A percentile compares a stretch with the other conserved stretches of the same genome.
These are phyloP conservation scores for Polyrhizophydium stewartii DNA, from an alignment of 371 early-diverging fungal species.

Conservation along the genomic window DNA sequence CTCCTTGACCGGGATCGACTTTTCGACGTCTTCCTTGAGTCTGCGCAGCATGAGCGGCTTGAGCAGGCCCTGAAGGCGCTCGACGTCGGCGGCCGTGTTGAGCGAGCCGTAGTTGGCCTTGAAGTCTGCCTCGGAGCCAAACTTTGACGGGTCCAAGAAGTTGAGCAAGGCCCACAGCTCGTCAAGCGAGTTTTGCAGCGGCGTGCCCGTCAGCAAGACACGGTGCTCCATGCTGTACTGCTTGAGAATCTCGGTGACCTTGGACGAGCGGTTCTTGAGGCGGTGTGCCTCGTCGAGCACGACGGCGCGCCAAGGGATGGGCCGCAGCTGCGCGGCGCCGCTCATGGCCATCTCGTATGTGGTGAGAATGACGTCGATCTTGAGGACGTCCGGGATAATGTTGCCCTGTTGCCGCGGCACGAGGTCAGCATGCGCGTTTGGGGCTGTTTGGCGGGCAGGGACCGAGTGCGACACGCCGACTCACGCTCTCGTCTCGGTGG, in stretches of 20 bases:
- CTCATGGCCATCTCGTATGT: constrained; percentile 90
- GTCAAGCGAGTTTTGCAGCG: constrained; percentile 89
- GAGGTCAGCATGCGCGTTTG: not conserved
- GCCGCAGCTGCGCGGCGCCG: constrained; percentile 61
- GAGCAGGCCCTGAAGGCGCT: constrained; percentile 71
- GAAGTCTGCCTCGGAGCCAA: constrained; percentile 63
- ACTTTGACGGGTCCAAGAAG: constrained; percentile 84
- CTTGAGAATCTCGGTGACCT: constrained; percentile 65
- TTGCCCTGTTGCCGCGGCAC: constrained; percentile 21
- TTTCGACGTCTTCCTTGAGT: constrained; percentile 97
- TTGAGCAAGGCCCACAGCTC: constrained; percentile 91
- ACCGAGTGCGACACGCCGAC: not conserved
- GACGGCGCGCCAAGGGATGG: constrained; percentile 77
- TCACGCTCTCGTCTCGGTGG: constrained; percentile 27
- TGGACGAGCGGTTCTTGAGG: constrained; percentile 80
- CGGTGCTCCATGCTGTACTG: constrained; percentile 66
- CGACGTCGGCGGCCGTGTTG: constrained; percentile 75
- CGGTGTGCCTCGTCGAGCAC: constrained; percentile 97
- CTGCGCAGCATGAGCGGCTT: constrained; percentile 93
- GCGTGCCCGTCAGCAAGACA: constrained; percentile 85
- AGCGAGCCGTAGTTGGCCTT: constrained; percentile 73
- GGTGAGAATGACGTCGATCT: constrained; percentile 91
- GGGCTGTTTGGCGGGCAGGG: not conserved
- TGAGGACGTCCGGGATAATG: constrained; percentile 44
- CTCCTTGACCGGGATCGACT: constrained; percentile 90